phyloP scores from a whole-genome alignment of 345 rosid genomes.

The Clarkia xantiana region DNA sequence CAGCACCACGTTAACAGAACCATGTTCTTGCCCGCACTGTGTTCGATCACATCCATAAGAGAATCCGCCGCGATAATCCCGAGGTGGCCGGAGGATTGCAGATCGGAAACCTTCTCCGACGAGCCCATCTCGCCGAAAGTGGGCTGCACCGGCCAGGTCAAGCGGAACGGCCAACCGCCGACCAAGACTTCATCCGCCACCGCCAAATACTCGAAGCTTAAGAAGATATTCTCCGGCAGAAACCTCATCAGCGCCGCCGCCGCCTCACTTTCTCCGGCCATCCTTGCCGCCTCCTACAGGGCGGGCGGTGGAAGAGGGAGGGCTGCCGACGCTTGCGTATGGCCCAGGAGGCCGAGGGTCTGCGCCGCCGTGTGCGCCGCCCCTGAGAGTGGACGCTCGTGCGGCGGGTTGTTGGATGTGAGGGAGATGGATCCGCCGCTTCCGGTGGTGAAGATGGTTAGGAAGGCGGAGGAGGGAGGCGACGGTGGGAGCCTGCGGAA shows the following conservation, averaged over 20 bases:
- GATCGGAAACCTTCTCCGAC: no score
- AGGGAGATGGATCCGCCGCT: conserved; percentile 75
- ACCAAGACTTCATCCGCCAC: conserved; percentile 25
- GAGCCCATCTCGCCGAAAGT: conserved; percentile 80
- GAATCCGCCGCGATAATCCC: no score
- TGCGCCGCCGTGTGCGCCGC: conserved; percentile 7
- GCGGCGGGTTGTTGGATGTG: conserved; percentile 16
- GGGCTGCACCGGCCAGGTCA: conserved; percentile 84
- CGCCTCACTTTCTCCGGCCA: neutral
- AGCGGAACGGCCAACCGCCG: conserved; percentile 48
- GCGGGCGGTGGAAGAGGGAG: no score
- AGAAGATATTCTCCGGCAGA: conserved; percentile 43
- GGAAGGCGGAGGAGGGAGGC: conserved; percentile 15
- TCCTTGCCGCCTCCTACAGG: neutral
- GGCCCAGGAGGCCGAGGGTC: conserved; percentile 15
- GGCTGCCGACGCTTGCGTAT: neutral
- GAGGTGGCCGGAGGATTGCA: no score
- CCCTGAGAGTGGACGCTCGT: conserved; percentile 7
- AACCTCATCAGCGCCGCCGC: conserved; percentile 14
- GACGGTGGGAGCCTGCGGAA: neutral
- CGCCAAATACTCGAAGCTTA: conserved; percentile 42
- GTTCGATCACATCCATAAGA: no score
- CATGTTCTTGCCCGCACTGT: no score
- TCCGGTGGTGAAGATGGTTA: conserved; percentile 56
- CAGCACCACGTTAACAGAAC: no score